Evolutionary conservation across 164 flowering plant genomes (phyloP).

Genomic region (Echeveria elegans): DNA sequence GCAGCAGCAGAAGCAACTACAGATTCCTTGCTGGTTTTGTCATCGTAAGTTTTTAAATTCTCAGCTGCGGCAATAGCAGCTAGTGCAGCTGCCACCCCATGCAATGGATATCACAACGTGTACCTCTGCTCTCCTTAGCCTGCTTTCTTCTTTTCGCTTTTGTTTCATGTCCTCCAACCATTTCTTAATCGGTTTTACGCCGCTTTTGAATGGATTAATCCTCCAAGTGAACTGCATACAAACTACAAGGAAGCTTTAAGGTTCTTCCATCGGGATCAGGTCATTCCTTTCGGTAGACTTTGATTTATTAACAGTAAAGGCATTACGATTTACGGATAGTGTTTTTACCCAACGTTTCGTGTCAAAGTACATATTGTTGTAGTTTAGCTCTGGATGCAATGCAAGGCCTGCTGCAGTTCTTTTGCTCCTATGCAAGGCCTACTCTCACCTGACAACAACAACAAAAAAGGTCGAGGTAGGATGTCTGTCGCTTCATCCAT

Average conservation of each 20-base stretch:
- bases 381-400: constrained; percentile 93
- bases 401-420: constrained; percentile 97
- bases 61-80: constrained; percentile 88
- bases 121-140: constrained; percentile 69
- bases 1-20: constrained; percentile 90
- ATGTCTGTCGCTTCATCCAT: constrained; percentile 40
- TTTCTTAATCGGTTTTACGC: constrained; percentile 46
- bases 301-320: background rate
- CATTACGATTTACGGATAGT: background rate
- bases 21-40: constrained; percentile 32
- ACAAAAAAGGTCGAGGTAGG: too few relatives aligned
- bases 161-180: constrained; percentile 75
- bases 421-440: too few relatives aligned
- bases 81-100: constrained; percentile 81
- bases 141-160: constrained; percentile 63
- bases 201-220: constrained; percentile 39
- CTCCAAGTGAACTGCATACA: constrained; percentile 49
- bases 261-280: background rate
- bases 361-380: constrained; percentile 43
- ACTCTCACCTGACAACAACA: too few relatives aligned
- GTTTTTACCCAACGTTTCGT: constrained; percentile 68
- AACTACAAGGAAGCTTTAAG: too few relatives aligned
- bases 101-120: constrained; percentile 90
- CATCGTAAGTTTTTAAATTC: constrained; percentile 13
- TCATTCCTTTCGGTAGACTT: background rate